Percentiles rank a stretch among this genome's conserved stretches.
Evolutionary conservation across 441 rosid genomes (phyloP).

Genomic region (Syzygium syzygioides): DNA sequence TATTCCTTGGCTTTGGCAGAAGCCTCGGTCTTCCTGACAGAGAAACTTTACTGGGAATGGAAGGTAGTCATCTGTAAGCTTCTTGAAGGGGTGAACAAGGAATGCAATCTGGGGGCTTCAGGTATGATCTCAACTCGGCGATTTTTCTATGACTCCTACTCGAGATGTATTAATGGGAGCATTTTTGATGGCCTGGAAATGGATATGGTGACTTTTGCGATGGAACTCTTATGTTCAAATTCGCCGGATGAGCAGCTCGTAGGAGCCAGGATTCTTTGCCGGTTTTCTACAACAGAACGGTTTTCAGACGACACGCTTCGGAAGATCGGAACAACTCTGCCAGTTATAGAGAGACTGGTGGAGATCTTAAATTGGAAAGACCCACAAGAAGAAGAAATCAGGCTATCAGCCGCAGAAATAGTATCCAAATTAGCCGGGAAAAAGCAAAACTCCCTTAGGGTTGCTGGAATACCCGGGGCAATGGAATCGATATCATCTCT

Average conservation of each 20-base stretch:
- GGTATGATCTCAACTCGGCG: background rate
- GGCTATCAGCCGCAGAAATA: background rate
- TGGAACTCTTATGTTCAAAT: background rate
- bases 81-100: background rate
- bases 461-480: background rate
- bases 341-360: background rate
- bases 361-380: background rate
- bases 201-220: background rate
- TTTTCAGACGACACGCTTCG: background rate
- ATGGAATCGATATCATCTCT: background rate
- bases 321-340: background rate
- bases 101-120: background rate
- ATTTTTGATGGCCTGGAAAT: background rate
- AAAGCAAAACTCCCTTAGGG: background rate
- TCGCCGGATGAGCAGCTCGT: background rate
- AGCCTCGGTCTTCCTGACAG: background rate
- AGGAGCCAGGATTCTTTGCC: background rate
- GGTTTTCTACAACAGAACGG: background rate
- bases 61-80: background rate
- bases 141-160: background rate
- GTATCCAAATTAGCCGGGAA: background rate
- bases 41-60: background rate
- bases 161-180: background rate
- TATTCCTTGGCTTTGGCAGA: background rate
- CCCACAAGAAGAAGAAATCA: background rate